Evolutionary conservation across 257 asterid genomes (phyloP), one percentile per base, ranked within the genome.

Genomic region (Voacanga thouarsii): DNA sequence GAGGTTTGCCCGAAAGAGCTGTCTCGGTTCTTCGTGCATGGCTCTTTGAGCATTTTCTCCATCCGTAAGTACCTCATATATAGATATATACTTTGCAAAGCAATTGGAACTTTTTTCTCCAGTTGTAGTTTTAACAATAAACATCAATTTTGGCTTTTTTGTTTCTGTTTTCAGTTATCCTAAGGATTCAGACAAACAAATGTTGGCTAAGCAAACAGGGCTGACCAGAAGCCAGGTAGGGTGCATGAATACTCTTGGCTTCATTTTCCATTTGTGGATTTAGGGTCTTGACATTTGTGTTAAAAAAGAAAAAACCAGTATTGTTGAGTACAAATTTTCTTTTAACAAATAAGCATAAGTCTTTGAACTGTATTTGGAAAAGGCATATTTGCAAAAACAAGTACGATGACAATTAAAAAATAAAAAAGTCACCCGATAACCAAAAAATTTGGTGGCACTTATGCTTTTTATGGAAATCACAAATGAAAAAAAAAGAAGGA

Each of bases 1-100:
- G 97, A 81, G 96, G 96, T 5, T 77, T 92, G 51, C 97, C 94
- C 5, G 94, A 92, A 78, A 80, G 94, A 60, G 90, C 96, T 15
- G 96, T 92, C 8, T 89, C 96, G 2, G 90, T 90, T 59, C 97
- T 92, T 49, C 94, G 97, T 24, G 92, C 97, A 63, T 90, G 97
- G 97, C 93, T 92, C 72, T 92, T 92, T 80, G 93, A 90, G 59
- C 92, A 92, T 77, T 92, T 92, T 72, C 94, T 92, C 72, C 96
- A 90, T 67, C 96, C 97, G 96, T 92, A 83, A 76, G 79, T 82
- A 6, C 19, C 33, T 59, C n/a, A n/a, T n/a, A n/a, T n/a, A n/a
- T n/a, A n/a, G n/a, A n/a, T n/a, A n/a, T n/a, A n/a, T n/a, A n/a
- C n/a, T n/a, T n/a, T 57, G 19, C 6, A n/a, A n/a, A 12, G 16